Evolutionary conservation across 257 asterid species (phyloP), one percentile per base, ranked within the genome.

Genomic region (Solanum ossicruentum): DNA sequence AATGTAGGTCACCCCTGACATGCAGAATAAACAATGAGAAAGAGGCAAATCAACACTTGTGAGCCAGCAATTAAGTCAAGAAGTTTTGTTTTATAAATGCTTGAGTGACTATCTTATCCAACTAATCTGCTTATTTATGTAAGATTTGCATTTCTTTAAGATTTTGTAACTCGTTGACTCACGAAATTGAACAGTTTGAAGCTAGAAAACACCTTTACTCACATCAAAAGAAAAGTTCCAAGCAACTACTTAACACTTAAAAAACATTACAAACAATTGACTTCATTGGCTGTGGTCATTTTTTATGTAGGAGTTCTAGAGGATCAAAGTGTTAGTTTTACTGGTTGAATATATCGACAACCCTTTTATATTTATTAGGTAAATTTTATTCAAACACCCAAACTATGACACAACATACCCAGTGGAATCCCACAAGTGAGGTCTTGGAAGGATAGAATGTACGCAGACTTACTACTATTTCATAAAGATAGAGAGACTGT

Each of bases 231-330:
- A 32, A 26, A 77, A 77, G 84, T 84, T 77, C 65, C 85, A 85
- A 83, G 73, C 87, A 85, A 88, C 80, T 78, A 60, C 75, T 13
- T 1, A 78, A 21, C 49, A 78, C 80, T 15, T 56, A 10, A 43
- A 77, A 85, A 26, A 85, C 84, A 79, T 85, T 67, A 72, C n/a
- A 80, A 65, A 84, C 0, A 4, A 86, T 81, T 70, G 90, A 87
- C 90, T 81, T 75, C 51, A 52, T 45, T 82, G 23, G n/a, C 43
- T 60, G 20, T 17, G 18, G 58, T 61, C 84, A 43, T 82, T 61
- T 61, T 43, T 70, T 39, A 70, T 36, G 4, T 36, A 28, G 15
- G 51, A 67, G 75, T 16, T 67, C 49, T 67, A 67, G 49, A 67
- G 7, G n/a, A 65, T 65, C 18, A 1, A 28, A 65, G 20, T 65